These are phyloP conservation scores for Trichoderma guizhouense DNA, from an alignment of 2,329 filamentous ascomycete genomes.

Conservation along the genomic window DNA sequence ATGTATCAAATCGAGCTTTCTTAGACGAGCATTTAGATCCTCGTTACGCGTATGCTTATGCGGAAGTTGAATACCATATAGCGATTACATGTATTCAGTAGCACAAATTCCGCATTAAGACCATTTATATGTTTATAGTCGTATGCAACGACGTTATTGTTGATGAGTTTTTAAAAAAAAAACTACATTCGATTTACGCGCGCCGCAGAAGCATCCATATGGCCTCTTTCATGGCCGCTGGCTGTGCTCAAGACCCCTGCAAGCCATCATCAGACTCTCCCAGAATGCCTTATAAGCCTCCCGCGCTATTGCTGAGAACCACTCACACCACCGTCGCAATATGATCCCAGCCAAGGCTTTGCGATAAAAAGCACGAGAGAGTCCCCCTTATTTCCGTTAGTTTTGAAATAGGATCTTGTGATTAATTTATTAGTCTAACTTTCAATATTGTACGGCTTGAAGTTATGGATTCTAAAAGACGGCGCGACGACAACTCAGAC, in stretches of 20 bases:
- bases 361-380: not conserved
- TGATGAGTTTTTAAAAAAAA: not conserved
- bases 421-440: not conserved
- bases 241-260: not conserved
- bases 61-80: not conserved
- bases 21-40: not conserved
- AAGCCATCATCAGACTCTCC: not conserved
- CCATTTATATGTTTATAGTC: not conserved
- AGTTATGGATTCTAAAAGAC: not conserved
- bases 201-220: not conserved
- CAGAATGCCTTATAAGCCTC: constrained; percentile 6
- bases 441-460: not conserved
- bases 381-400: not conserved
- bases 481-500: not conserved
- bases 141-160: not conserved
- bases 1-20: not conserved
- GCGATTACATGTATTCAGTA: not conserved
- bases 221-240: not conserved
- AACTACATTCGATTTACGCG: not conserved
- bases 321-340: not conserved
- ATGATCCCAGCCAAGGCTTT: not conserved
- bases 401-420: not conserved
- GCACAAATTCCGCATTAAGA: not conserved
- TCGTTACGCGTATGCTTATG: not conserved
- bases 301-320: not conserved